Evolutionary conservation across 345 rosid species (phyloP), one percentile per base, ranked within the genome.

Genomic region (Eucalyptus regnans): DNA sequence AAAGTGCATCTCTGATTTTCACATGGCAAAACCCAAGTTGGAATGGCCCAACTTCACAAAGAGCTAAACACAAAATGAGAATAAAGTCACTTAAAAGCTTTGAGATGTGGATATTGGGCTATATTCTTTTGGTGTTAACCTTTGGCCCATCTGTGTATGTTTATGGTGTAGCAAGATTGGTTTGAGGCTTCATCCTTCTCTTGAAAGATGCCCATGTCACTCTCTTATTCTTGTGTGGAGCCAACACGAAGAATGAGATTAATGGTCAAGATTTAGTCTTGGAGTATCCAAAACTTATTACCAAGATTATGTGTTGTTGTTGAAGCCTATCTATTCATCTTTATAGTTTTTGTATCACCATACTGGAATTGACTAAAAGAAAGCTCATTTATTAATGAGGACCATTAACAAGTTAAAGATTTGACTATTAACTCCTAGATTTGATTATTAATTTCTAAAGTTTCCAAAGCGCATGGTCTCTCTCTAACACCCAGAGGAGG

Each of bases 1-100:
- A 25, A 56, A 0, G 0, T 56, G 10, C 12, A 22, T 60, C 13
- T 58, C 0, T 2, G 0, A 8, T 56, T 23, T 56, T 56, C 29
- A 56, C 29, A 23, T 16, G 1, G 79, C 10, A 31, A 4, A 15
- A 31, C 43, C 1, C 79, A 16, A 31, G 11, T 66, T 2, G 3
- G 12, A 66, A 31, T 31, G 41, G 22, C 79, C 12, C 1, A 66
- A 31, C 22, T 66, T 66, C 2, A 1, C 22, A 15, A 3, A 66
- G 22, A 27, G 7, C 37, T 62, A 27, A 12, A 62, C 12, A 6
- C 16, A 62, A 62, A 16, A 31, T 15, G 10, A 16, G 11, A 7
- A 66, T 66, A 64, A 62, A 62, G 18, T 62, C 9, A 29, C 37
- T 13, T 29, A 29, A 66, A 60, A 60, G 15, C 31, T 11, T 60